Evolutionary conservation across 345 rosid genomes (phyloP).

Genomic region (Eucalyptus erythrocorys): DNA sequence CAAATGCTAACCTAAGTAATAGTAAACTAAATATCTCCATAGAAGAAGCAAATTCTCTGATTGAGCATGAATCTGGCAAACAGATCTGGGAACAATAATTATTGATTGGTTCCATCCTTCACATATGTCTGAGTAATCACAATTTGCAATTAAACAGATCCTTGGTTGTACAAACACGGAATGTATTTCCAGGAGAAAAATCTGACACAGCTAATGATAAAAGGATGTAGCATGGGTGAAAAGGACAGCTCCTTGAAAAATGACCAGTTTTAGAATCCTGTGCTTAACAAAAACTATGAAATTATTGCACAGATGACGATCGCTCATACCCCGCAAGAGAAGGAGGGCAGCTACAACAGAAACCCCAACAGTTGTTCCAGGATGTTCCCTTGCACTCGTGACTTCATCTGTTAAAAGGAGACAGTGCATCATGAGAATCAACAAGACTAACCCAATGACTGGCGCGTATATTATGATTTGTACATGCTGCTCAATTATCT

Average conservation of each 20-base stretch:
- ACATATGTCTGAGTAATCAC: background rate
- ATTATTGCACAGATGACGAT: background rate
- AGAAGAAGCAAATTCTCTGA: background rate
- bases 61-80: background rate
- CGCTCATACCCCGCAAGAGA: conserved; percentile 57
- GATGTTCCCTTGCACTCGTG: conserved; percentile 50
- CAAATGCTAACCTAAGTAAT: background rate
- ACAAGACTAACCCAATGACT: background rate
- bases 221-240: background rate
- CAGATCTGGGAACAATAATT: background rate
- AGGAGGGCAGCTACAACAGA: conserved; percentile 50
- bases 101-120: background rate
- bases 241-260: background rate
- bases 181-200: background rate
- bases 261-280: background rate
- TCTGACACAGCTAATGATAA: background rate
- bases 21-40: background rate
- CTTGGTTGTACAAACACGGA: background rate
- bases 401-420: conserved; percentile 36
- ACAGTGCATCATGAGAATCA: background rate
- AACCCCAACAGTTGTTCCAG: conserved; percentile 56
- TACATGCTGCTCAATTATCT: background rate
- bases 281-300: background rate
- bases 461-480: background rate
- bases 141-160: background rate